These are phyloP conservation scores for Raffaelea arxii DNA, from an alignment of 2,329 filamentous ascomycete species.

Conservation along the genomic window DNA sequence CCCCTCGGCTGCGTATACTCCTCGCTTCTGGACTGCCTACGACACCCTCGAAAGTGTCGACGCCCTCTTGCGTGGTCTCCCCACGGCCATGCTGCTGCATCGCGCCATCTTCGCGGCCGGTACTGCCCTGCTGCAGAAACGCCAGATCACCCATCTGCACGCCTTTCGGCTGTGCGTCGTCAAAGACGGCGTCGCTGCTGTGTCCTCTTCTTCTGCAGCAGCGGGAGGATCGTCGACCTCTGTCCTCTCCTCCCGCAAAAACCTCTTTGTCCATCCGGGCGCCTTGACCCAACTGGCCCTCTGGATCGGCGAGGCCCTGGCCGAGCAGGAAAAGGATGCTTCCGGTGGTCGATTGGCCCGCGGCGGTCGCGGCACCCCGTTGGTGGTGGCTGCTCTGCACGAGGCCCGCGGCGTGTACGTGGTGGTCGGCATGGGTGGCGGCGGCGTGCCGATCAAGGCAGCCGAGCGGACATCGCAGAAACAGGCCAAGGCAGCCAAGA, in stretches of 20 bases:
- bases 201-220: too few relatives aligned
- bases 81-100: slow-evolving; percentile 80
- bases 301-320: slow-evolving; percentile 88
- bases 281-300: slow-evolving; percentile 87
- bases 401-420: slow-evolving; percentile 82
- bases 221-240: too few relatives aligned
- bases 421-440: slow-evolving; percentile 85
- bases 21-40: slow-evolving; percentile 62
- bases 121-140: slow-evolving; percentile 82
- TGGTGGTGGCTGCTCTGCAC: slow-evolving; percentile 85
- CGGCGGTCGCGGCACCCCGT: slow-evolving; percentile 65
- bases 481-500: slow-evolving; percentile 54
- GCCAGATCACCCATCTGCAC: slow-evolving; percentile 83
- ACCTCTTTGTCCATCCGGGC: slow-evolving; percentile 84
- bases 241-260: too few relatives aligned
- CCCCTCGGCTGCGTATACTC: slow-evolving; percentile 50
- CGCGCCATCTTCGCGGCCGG: slow-evolving; percentile 89
- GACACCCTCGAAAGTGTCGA: slow-evolving; percentile 66
- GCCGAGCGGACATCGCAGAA: slow-evolving; percentile 57
- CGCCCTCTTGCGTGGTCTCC: slow-evolving; percentile 63
- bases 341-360: slow-evolving; percentile 55
- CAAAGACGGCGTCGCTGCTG: slow-evolving; percentile 84
- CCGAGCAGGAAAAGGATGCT: slow-evolving; percentile 73
- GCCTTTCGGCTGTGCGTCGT: slow-evolving; percentile 94
- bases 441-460: slow-evolving; percentile 69